Conservation (phyloP, 176 grass and related monocot species). For the Miscanthus lutarioriparius region DNA sequence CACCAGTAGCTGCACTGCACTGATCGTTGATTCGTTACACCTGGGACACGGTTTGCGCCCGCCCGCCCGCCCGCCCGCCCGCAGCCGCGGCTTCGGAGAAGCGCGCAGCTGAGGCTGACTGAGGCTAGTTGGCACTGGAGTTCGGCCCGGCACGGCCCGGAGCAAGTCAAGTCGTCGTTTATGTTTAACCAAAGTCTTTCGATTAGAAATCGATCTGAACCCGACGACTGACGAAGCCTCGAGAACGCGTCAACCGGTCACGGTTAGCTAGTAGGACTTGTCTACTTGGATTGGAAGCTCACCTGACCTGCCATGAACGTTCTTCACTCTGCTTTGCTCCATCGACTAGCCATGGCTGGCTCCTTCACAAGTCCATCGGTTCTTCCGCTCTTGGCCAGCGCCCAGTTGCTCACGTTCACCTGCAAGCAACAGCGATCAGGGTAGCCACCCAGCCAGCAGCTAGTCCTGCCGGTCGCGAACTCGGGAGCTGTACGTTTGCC, state of each 20-base stretch:
- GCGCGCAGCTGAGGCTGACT: not conserved
- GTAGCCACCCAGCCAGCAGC: too few relatives aligned
- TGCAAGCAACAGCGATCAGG: not conserved
- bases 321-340: not conserved
- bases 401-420: not conserved
- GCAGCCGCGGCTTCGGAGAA: not conserved
- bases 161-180: conserved; percentile 12
- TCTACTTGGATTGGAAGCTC: not conserved
- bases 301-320: not conserved
- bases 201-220: not conserved
- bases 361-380: not conserved
- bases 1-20: too few relatives aligned
- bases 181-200: not conserved
- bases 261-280: not conserved
- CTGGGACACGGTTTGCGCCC: too few relatives aligned
- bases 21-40: too few relatives aligned
- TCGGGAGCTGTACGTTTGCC: too few relatives aligned
- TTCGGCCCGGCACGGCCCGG: not conserved
- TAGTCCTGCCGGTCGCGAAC: too few relatives aligned
- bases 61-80: too few relatives aligned
- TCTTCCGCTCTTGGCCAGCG: too few relatives aligned
- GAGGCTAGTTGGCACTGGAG: not conserved
- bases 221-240: not conserved
- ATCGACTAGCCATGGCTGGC: not conserved
- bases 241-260: not conserved